Base-by-base conservation (phyloP, 2,329 filamentous ascomycete genomes). In the Golovinomyces cichoracearum region DNA sequence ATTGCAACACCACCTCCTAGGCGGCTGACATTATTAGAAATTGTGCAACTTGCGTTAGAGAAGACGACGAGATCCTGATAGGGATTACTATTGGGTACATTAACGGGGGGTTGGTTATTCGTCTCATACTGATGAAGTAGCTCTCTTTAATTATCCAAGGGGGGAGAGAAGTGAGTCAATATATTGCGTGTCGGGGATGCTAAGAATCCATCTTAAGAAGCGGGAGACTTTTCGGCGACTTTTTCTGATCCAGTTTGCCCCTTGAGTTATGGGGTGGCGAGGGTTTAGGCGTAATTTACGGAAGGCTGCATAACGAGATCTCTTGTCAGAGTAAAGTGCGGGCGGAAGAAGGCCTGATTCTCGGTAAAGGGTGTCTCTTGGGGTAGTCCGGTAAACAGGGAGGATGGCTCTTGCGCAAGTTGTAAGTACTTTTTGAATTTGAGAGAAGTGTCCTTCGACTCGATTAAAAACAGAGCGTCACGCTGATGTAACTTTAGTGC, bases 1-100 rank as follows among this genome's bases (percentile, higher is more conserved):
- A 29, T 29, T 13, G 27, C 27, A 29, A 29, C 55, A 6, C 55
- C 56, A 2, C 58, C 59, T 48, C 57, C 57, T 26, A 48, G 54
- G 31, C 58, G 57, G 25, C 56, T 56, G 5, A 21, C 52, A 10
- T 19, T 54, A 15, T 50, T 54, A 45, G 37, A 53, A 25, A 23
- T n/a, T 23, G 41, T n/a, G 22, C 23, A 23, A 23, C 29, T 31
- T 31, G 29, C 29, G 15, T 31, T 15, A 10, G 29, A 31, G 29
- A 10, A 31, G 9, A 5, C 29, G 9, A 31, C 29, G 15, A 31
- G 29, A 31, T 31, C 29, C 15, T 31, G 29, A 31, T 31, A 31
- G 29, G 29, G 29, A 31, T 31, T 31, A 10, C 29, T 10, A 15
- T 31, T 31, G 29, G 29, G 9, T 2, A 10, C 29, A 5, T 9